Evolutionary conservation across 2,329 filamentous ascomycete genomes (phyloP).

Genomic region (Colletotrichum chrysophilum): DNA sequence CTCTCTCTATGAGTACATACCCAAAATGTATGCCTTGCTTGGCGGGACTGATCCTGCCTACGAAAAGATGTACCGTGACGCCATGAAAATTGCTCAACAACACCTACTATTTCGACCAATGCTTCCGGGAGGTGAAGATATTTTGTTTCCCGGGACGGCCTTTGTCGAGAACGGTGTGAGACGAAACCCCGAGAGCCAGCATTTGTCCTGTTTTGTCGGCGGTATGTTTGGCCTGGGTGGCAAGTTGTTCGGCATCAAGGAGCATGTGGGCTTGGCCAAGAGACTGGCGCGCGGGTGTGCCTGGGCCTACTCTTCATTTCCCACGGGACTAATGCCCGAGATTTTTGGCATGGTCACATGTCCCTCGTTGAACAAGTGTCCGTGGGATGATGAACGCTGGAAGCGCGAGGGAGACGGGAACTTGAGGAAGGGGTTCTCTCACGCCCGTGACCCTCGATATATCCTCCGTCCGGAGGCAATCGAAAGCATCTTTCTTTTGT

Average conservation of each 20-base stretch:
- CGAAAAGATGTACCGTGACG: conserved; percentile 58
- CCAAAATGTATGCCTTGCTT: conserved; percentile 58
- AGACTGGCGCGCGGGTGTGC: conserved; percentile 57
- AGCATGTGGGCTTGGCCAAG: conserved; percentile 46
- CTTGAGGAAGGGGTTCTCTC: conserved; percentile 64
- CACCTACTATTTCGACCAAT: conserved; percentile 69
- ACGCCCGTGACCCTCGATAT: conserved; percentile 56
- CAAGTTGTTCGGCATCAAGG: conserved; percentile 43
- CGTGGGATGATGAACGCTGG: conserved; percentile 41
- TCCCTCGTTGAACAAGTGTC: conserved; percentile 44
- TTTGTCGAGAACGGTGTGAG: conserved; percentile 24
- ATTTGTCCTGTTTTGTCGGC: conserved; percentile 57
- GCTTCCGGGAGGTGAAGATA: conserved; percentile 65
- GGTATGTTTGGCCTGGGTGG: conserved; percentile 56
- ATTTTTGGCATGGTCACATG: conserved; percentile 49
- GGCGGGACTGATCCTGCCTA: conserved; percentile 62
- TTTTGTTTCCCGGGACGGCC: conserved; percentile 58
- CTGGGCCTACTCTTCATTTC: conserved; percentile 52
- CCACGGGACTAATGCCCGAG: conserved; percentile 59
- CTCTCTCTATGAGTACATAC: conserved; percentile 46
- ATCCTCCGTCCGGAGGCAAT: conserved; percentile 57
- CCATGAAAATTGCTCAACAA: conserved; percentile 58
- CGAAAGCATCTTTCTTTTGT: conserved; percentile 59
- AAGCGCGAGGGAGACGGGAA: conserved; percentile 26
- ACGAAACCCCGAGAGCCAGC: conserved; percentile 41